Conservation (phyloP, 495 filamentous ascomycete species). For the Choiromyces venosus region DNA sequence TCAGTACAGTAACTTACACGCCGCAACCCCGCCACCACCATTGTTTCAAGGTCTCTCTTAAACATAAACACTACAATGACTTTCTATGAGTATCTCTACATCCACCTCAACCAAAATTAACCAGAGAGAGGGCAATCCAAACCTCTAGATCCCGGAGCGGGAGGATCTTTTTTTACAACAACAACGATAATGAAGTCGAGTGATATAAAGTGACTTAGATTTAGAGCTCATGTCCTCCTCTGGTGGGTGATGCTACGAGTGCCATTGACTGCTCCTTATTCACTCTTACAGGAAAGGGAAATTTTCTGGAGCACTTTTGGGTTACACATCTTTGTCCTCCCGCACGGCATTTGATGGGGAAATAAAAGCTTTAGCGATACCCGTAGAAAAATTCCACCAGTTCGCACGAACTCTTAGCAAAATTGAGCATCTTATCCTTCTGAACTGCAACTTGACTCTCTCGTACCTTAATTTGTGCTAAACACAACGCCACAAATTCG, state of each 20-base stretch:
- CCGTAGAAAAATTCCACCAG: neutral
- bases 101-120: neutral
- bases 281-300: neutral
- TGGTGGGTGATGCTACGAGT: neutral
- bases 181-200: neutral
- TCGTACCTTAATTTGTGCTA: neutral
- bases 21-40: neutral
- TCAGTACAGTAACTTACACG: too few species aligned
- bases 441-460: neutral
- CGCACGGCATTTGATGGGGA: neutral
- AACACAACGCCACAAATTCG: neutral
- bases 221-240: neutral
- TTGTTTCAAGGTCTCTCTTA: neutral
- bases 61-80: neutral
- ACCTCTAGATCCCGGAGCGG: neutral
- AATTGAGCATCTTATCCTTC: neutral
- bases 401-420: neutral
- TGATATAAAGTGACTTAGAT: neutral
- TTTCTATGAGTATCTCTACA: neutral
- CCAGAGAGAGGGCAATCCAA: neutral
- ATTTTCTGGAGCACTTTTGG: too few species aligned
- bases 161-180: too few species aligned
- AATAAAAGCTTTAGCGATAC: neutral
- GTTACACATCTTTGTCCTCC: neutral
- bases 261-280: neutral